Evolutionary conservation across 139 green algal genomes (phyloP), one percentile per base, ranked within the genome.

Genomic region (Picochlorum costavermella): DNA sequence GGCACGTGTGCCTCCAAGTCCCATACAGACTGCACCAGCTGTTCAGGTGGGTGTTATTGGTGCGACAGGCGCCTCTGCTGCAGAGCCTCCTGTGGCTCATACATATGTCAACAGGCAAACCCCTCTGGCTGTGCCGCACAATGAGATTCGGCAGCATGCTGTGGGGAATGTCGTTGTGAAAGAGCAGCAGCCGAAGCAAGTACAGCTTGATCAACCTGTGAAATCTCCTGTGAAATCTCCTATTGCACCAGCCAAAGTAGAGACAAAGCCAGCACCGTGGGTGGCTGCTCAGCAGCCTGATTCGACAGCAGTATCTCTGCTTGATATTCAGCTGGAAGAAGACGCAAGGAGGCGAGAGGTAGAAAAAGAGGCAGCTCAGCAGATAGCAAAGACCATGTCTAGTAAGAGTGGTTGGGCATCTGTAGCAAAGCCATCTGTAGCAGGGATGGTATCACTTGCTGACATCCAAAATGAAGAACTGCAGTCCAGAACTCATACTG

Each of bases 261-360:
- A 75, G 33, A 63, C 77, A 23, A 83, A 76, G 64, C 33, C 56
- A 25, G 84, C 76, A 6, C 83, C 84, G 14, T 91, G 84, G 84
- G 83, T 79, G 5, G 72, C 69, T 2, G 49, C 72, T 53, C 67
- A 50, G 60, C 67, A 57, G 57, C 64, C 25, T 48, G 30, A 40
- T 40, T 40, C 33, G 8, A 11, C 33, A 45, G 10, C 31, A 30
- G 85, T 84, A 69, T 84, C 78, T 10, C 79, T 94, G 31, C 33
- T 69, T 1, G 81, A 92, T 44, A 91, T 94, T 56, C 79, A 90
- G 66, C 63, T 79, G 64, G 85, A 94, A 73, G 87, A 94, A 72
- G 83, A 78, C 57, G 30, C 45, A 49, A 61, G 33, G 56, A 31
- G 70, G 25, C 3, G 33, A 40, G 20, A 69, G 59, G 46, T 62